Conservation (phyloP, 1,139 yeast genomes). For the Blastobotrys raffinosifermentans region DNA sequence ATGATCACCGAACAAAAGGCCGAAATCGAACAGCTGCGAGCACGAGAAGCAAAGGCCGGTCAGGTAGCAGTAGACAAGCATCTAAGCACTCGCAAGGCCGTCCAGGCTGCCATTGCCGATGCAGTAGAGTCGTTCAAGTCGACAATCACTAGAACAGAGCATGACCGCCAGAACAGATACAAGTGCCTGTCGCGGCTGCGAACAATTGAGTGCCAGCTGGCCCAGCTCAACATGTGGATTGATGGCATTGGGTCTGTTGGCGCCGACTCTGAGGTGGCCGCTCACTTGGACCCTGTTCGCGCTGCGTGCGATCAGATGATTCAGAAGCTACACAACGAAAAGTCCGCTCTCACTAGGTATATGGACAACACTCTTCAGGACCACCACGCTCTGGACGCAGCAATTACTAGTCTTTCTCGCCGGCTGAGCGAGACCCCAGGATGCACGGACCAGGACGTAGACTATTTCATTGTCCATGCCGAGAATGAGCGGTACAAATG, state of each 20-base stretch:
- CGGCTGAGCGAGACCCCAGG: conserved; percentile 23
- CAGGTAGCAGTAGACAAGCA: conserved; percentile 26
- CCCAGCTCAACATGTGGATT: conserved; percentile 17
- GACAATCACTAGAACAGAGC: conserved; percentile 16
- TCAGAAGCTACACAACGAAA: conserved; percentile 13
- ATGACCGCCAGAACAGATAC: conserved; percentile 17
- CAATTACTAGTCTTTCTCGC: conserved; percentile 16
- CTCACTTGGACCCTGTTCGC: too few species aligned
- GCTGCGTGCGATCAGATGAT: too few species aligned
- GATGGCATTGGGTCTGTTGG: conserved; percentile 5
- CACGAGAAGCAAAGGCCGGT: conserved; percentile 45
- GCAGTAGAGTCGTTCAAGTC: conserved; percentile 20
- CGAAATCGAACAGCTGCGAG: conserved; percentile 66
- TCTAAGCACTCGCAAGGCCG: conserved; percentile 14
- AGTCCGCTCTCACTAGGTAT: conserved; percentile 13
- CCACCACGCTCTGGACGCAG: conserved; percentile 14
- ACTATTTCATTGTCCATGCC: conserved; percentile 18
- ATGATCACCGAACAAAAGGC: conserved; percentile 79
- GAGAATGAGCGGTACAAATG: conserved; percentile 14
- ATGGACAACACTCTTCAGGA: conserved; percentile 10
- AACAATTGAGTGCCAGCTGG: conserved; percentile 16
- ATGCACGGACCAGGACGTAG: conserved; percentile 20
- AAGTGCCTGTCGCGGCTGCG: conserved; percentile 17
- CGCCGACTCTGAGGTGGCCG: conserved; percentile 9
- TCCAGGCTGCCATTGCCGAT: conserved; percentile 19